Percentiles rank a stretch among this genome's conserved stretches.
These are phyloP conservation scores for Saccharomyces hybrid DNA, from an alignment of 1,139 yeast species.

Conservation along the genomic window DNA sequence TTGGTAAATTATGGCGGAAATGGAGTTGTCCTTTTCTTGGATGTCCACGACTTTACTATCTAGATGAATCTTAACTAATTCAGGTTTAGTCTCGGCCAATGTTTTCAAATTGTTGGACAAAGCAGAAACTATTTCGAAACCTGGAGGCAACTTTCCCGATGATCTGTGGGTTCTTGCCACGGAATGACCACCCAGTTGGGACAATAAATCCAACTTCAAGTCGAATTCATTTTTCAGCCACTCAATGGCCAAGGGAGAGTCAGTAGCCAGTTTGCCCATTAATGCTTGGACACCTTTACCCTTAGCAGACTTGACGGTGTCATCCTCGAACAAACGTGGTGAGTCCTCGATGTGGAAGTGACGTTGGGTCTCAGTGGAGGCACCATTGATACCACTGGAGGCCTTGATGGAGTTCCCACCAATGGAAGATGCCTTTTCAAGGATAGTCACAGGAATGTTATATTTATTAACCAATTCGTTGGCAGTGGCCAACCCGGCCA, in stretches of 20 bases:
- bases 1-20: constrained; percentile 46
- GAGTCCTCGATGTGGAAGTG: constrained; percentile 45
- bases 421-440: constrained; percentile 57
- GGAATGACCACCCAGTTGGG: constrained; percentile 69
- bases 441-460: constrained; percentile 48
- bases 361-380: constrained; percentile 55
- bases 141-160: constrained; percentile 60
- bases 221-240: constrained; percentile 64
- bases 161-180: constrained; percentile 66
- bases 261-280: constrained; percentile 30
- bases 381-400: constrained; percentile 77
- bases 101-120: constrained; percentile 49
- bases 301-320: constrained; percentile 59
- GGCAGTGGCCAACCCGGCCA: constrained; percentile 74
- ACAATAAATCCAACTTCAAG: constrained; percentile 56
- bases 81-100: constrained; percentile 43
- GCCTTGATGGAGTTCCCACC: constrained; percentile 82
- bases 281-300: constrained; percentile 49
- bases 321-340: constrained; percentile 53
- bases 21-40: constrained; percentile 31
- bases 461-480: constrained; percentile 51
- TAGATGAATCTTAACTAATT: constrained; percentile 44
- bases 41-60: constrained; percentile 53
- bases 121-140: constrained; percentile 67
- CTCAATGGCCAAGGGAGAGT: constrained; percentile 54